phyloP scores from a whole-genome alignment of 2,329 filamentous ascomycete species.

The Fusarium mangiferae region DNA sequence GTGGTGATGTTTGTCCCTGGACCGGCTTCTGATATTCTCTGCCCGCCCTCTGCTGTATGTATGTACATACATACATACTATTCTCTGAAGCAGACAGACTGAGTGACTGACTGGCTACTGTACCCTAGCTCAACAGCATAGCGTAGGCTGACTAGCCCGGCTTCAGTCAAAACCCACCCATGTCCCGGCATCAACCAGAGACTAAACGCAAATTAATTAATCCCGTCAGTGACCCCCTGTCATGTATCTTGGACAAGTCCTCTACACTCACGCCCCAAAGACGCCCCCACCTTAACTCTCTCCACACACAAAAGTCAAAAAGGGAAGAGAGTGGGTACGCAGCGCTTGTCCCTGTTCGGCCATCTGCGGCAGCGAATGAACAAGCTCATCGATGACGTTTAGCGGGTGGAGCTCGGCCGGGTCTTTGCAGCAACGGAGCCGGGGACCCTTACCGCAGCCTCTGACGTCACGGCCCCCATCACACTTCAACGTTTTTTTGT shows the following conservation, averaged over 20 bases:
- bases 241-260: slow-evolving; percentile 11
- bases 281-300: background rate
- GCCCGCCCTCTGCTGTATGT: background rate
- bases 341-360: slow-evolving; percentile 23
- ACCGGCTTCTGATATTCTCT: background rate
- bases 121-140: slow-evolving; percentile 21
- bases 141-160: background rate
- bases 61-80: background rate
- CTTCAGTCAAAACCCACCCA: background rate
- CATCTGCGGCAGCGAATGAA: slow-evolving; percentile 28
- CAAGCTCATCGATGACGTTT: slow-evolving; percentile 42
- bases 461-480: slow-evolving; percentile 43
- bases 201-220: slow-evolving; percentile 35
- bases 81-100: background rate
- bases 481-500: slow-evolving; percentile 20
- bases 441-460: slow-evolving; percentile 40
- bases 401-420: slow-evolving; percentile 38
- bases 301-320: slow-evolving; percentile 13
- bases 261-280: background rate
- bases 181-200: slow-evolving; percentile 27
- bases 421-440: slow-evolving; percentile 32
- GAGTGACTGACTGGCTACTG: slow-evolving; percentile 6
- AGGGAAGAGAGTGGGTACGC: background rate
- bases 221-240: slow-evolving; percentile 14
- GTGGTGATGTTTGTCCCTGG: background rate